Evolutionary conservation across 1,139 yeast species (phyloP), one percentile per base, ranked within the genome.

Genomic region (Taphrina confusa): DNA sequence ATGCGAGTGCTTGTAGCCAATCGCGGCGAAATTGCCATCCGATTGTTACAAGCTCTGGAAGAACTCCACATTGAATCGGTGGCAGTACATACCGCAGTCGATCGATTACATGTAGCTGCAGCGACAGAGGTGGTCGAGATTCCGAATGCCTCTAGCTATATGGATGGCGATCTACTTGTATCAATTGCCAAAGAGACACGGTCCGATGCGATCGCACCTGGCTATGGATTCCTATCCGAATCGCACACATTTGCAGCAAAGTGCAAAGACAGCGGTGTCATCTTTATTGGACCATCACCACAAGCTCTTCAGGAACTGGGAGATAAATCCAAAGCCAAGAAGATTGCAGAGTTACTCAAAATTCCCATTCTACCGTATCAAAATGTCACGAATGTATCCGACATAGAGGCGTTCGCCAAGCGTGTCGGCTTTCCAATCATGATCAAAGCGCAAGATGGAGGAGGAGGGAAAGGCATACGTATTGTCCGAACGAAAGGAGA

Each of bases 391-490:
- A 77, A 80, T 2, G 79, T 89, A 5, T 79, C 79, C 20, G 96
- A 87, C 68, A 97, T 97, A 2, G 76, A 78, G 62, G 78, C 76
- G 63, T 81, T 85, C 65, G 97, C 97, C n/a, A 83, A 81, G 22
- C 76, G 81, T 66, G 78, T 92, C 61, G 89, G 83, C 64, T 92
- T 88, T 69, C 97, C 98, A 25, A 82, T 92, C 46, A 92, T 92
- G 97, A 87, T 92, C 59, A 92, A 92, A 74, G 87, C 96, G 20
- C 91, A 97, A 64, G 97, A 97, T 34, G 98, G 98, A 72, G 98
- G 98, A 69, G 98, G 98, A 73, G 98, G 98, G 74, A 92, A 91
- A 69, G 98, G 98, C 65, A 78, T 92, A 68, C 97, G 90, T 72
- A 86, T 90, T 71, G 97, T 91, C 63, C 95, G 90, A 69, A 80